Conservation (phyloP, 371 early-diverging fungal species). For the Mucor indicus region DNA sequence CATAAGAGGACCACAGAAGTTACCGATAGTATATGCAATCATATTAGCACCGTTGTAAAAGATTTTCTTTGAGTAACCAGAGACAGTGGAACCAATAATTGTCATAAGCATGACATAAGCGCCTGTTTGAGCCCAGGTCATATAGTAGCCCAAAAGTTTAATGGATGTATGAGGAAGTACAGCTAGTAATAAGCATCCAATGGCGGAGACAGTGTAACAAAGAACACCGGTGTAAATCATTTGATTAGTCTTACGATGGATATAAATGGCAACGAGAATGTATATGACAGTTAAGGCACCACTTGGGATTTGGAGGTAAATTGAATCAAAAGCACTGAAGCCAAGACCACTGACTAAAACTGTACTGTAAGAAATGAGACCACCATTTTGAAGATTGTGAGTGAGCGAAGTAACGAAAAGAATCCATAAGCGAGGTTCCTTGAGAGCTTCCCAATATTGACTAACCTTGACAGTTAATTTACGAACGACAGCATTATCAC, state of each 20-base stretch:
- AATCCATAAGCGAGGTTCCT: conserved; percentile 21
- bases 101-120: conserved; percentile 20
- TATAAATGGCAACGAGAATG: conserved; percentile 4
- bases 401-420: conserved; percentile 10
- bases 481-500: conserved; percentile 24
- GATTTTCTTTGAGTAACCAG: conserved; percentile 41
- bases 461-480: conserved; percentile 4
- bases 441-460: conserved; percentile 21
- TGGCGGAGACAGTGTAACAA: conserved; percentile 7
- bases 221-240: conserved; percentile 13
- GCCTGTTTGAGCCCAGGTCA: conserved; percentile 22
- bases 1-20: conserved; percentile 34
- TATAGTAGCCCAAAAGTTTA: conserved; percentile 30
- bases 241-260: conserved; percentile 17
- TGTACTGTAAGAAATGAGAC: conserved; percentile 27
- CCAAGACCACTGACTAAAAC: conserved; percentile 25
- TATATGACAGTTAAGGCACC: conserved; percentile 21
- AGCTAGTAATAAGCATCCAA: conserved; percentile 23
- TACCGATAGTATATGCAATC: conserved; percentile 27
- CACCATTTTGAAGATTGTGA: conserved; percentile 31
- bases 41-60: conserved; percentile 26
- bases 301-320: conserved; percentile 32
- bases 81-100: conserved; percentile 24
- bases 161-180: conserved; percentile 18
- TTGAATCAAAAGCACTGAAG: conserved; percentile 26